phyloP scores from a whole-genome alignment of 75 land plant species.

The Sequoiadendron giganteum region DNA sequence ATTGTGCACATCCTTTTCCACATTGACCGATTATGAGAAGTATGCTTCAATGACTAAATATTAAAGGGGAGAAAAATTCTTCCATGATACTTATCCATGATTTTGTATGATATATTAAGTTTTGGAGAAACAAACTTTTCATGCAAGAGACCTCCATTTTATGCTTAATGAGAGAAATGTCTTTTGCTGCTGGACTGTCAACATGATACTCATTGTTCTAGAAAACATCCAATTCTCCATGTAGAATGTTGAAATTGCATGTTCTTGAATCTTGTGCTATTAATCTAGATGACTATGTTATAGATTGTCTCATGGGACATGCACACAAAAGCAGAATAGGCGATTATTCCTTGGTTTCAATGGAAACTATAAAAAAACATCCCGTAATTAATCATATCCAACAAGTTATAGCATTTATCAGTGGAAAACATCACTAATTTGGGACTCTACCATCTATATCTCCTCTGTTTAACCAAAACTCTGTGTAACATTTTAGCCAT shows the following conservation, averaged over 20 bases:
- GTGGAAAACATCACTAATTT: no score
- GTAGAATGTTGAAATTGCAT: not conserved
- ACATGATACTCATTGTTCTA: not conserved
- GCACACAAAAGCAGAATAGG: not conserved
- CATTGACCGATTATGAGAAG: not conserved
- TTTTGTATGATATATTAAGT: not conserved
- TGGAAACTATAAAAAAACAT: no score
- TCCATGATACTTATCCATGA: not conserved
- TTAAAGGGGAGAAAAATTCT: not conserved
- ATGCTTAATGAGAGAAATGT: not conserved
- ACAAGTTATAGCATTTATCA: no score
- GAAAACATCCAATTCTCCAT: not conserved
- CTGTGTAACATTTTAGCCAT: no score
- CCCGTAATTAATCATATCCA: no score
- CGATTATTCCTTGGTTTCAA: not conserved
- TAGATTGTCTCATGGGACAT: not conserved
- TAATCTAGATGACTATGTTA: not conserved
- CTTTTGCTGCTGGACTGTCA: not conserved
- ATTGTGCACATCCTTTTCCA: not conserved
- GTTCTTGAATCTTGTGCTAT: not conserved
- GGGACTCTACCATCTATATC: no score
- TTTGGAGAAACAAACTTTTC: not conserved
- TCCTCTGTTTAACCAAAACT: no score
- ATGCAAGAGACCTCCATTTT: not conserved
- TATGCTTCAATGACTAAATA: not conserved